phyloP scores from a whole-genome alignment of 1,284 basidiomycete genomes.

The Acaromyces ingoldii region DNA sequence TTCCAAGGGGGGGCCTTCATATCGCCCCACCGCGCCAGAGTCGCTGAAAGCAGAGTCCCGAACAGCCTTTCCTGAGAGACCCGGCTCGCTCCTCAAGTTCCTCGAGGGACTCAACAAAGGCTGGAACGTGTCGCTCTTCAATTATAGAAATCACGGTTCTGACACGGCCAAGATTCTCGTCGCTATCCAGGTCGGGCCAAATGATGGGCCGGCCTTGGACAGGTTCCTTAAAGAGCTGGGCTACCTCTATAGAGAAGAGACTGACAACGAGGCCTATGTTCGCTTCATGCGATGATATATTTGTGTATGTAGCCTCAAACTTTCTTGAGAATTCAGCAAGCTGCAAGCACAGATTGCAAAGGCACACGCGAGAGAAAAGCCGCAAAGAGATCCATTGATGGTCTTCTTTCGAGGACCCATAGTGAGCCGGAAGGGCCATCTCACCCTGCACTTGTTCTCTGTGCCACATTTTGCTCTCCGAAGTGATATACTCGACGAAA shows the following conservation, averaged over 20 bases:
- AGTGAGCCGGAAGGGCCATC: too few relatives aligned
- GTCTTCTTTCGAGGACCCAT: too few relatives aligned
- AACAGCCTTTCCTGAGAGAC: constrained; percentile 93
- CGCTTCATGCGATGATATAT: not conserved
- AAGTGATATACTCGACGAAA: too few relatives aligned
- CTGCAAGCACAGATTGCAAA: too few relatives aligned
- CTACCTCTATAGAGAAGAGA: constrained; percentile 87
- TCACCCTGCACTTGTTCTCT: too few relatives aligned
- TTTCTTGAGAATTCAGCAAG: not conserved
- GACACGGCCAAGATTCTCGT: constrained; percentile 60
- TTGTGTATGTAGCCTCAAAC: too few relatives aligned
- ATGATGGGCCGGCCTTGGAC: constrained; percentile 65
- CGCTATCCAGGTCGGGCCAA: constrained; percentile 75
- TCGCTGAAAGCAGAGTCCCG: too few relatives aligned
- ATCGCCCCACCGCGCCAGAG: too few relatives aligned
- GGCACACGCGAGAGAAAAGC: too few relatives aligned
- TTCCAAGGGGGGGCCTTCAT: too few relatives aligned
- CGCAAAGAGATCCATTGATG: too few relatives aligned
- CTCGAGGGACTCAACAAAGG: constrained; percentile 63
- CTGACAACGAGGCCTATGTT: constrained; percentile 73
- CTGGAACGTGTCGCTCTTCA: constrained; percentile 95
- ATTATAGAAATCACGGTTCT: constrained; percentile 88
- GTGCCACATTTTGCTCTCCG: too few relatives aligned
- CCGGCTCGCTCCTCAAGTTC: constrained; percentile 85
- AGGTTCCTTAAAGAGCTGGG: constrained; percentile 71